Percentiles rank a stretch among this genome's conserved stretches.
phyloP scores from a whole-genome alignment of 2,329 filamentous ascomycete species.

The Hymenotorrendiella dingleyae region DNA sequence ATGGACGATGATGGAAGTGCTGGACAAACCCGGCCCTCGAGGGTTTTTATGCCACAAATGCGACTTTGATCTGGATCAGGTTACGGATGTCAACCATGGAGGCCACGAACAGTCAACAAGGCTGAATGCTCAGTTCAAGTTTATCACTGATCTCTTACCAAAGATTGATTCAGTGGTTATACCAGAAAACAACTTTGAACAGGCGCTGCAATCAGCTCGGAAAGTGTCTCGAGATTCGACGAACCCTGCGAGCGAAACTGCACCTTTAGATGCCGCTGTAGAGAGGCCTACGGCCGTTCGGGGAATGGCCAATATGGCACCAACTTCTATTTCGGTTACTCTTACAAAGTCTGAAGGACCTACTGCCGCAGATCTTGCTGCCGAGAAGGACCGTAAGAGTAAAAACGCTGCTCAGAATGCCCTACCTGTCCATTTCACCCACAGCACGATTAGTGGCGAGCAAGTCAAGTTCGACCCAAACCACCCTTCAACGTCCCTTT shows the following conservation, averaged over 20 bases:
- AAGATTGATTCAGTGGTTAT: slow-evolving; percentile 70
- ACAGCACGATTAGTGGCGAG: slow-evolving; percentile 61
- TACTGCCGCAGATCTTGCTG: slow-evolving; percentile 60
- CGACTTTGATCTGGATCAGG: slow-evolving; percentile 54
- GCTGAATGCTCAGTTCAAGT: slow-evolving; percentile 73
- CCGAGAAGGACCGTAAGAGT: slow-evolving; percentile 59
- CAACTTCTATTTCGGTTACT: slow-evolving; percentile 63
- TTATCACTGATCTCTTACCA: slow-evolving; percentile 69
- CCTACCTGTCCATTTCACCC: slow-evolving; percentile 65
- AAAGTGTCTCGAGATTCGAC: slow-evolving; percentile 62
- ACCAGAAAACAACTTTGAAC: slow-evolving; percentile 68
- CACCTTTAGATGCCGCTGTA: slow-evolving; percentile 47
- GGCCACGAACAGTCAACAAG: slow-evolving; percentile 68
- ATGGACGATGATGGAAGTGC: slow-evolving; percentile 84
- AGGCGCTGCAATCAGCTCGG: slow-evolving; percentile 56
- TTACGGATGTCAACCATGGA: slow-evolving; percentile 61
- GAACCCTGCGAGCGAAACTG: slow-evolving; percentile 56
- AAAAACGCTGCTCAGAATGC: slow-evolving; percentile 63
- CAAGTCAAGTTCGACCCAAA: slow-evolving; percentile 44
- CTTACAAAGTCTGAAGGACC: slow-evolving; percentile 62
- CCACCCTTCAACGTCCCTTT: slow-evolving; percentile 32
- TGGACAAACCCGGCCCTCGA: slow-evolving; percentile 60
- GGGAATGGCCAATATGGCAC: slow-evolving; percentile 59
- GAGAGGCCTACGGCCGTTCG: slow-evolving; percentile 62
- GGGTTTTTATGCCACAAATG: slow-evolving; percentile 86